Evolutionary conservation across 2,329 filamentous ascomycete genomes (phyloP).

Genomic region (Polychaeton citri): DNA sequence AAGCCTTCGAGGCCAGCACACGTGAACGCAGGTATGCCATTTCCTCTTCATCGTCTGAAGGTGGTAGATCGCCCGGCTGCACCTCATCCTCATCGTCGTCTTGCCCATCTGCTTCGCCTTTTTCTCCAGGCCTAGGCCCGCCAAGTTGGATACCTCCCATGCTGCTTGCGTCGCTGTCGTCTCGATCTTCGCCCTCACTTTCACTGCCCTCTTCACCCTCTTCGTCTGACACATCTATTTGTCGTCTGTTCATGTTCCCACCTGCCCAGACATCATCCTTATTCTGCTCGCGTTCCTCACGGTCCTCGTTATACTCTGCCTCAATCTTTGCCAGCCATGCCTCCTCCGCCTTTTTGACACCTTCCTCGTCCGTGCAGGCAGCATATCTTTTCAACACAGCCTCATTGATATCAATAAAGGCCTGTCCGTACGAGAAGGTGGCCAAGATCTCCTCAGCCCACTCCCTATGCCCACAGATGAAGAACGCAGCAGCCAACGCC

Average conservation of each 20-base stretch:
- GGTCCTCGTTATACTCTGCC: slow-evolving; percentile 71
- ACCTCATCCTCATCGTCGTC: slow-evolving; percentile 35
- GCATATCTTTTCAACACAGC: slow-evolving; percentile 74
- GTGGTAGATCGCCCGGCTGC: slow-evolving; percentile 65
- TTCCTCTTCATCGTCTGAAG: slow-evolving; percentile 65
- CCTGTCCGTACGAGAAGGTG: slow-evolving; percentile 76
- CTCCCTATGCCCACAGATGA: slow-evolving; percentile 78
- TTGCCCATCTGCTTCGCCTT: slow-evolving; percentile 23
- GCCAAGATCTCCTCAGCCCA: slow-evolving; percentile 78
- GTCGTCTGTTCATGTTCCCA: slow-evolving; percentile 69
- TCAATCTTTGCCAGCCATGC: slow-evolving; percentile 85
- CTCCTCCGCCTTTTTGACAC: slow-evolving; percentile 70
- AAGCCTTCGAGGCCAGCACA: slow-evolving; percentile 84
- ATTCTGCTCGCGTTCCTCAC: slow-evolving; percentile 48
- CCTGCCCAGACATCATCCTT: slow-evolving; percentile 74
- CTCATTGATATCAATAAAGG: slow-evolving; percentile 84
- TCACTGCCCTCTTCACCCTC: slow-evolving; percentile 23
- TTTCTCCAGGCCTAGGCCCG: slow-evolving; percentile 38
- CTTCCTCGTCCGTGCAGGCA: slow-evolving; percentile 66
- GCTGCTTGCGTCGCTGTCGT: slow-evolving; percentile 20
- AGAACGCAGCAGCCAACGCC: slow-evolving; percentile 82
- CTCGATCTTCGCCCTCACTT: slow-evolving; percentile 25
- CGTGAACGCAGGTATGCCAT: slow-evolving; percentile 87
- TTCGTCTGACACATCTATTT: slow-evolving; percentile 37
- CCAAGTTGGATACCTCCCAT: slow-evolving; percentile 22